Evolutionary conservation across 1,139 yeast species (phyloP).

Genomic region (Saccharomyces pastorianus): DNA sequence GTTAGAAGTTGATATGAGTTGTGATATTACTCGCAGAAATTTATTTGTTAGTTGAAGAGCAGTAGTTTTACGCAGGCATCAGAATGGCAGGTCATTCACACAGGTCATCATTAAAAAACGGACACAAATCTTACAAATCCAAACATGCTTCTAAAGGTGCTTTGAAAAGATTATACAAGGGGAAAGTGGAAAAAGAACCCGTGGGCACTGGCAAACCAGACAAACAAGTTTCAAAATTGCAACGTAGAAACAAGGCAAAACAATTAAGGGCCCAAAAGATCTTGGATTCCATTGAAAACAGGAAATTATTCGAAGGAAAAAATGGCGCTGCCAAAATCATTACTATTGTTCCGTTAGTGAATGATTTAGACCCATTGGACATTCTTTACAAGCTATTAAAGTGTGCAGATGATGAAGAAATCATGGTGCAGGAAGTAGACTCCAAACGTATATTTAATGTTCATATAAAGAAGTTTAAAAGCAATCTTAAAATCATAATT

Average conservation of each 20-base stretch:
- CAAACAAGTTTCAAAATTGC: conserved; percentile 51
- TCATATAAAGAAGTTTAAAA: conserved; percentile 57
- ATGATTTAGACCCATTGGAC: conserved; percentile 53
- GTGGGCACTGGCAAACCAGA: conserved; percentile 36
- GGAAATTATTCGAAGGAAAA: conserved; percentile 71
- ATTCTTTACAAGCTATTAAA: conserved; percentile 48
- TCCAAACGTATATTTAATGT: conserved; percentile 31
- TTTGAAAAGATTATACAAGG: conserved; percentile 69
- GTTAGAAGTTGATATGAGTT: not conserved
- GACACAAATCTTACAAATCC: conserved; percentile 84
- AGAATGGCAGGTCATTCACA: conserved; percentile 72
- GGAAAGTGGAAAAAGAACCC: conserved; percentile 69
- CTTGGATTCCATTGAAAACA: conserved; percentile 38
- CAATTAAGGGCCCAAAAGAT: conserved; percentile 75
- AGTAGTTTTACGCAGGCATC: not conserved
- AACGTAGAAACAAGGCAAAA: conserved; percentile 69
- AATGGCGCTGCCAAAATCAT: conserved; percentile 78
- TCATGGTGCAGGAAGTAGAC: conserved; percentile 26
- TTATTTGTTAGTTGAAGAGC: not conserved
- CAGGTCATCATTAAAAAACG: conserved; percentile 71
- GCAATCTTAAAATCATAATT: conserved; percentile 63
- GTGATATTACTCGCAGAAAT: not conserved
- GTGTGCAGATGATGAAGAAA: conserved; percentile 29
- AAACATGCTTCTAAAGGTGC: conserved; percentile 89
- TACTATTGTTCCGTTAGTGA: conserved; percentile 70